A percentile compares a stretch with the other conserved stretches of the same genome.
These are phyloP conservation scores for Achaetomium macrosporum DNA, from an alignment of 2,329 filamentous ascomycete genomes.

Conservation along the genomic window DNA sequence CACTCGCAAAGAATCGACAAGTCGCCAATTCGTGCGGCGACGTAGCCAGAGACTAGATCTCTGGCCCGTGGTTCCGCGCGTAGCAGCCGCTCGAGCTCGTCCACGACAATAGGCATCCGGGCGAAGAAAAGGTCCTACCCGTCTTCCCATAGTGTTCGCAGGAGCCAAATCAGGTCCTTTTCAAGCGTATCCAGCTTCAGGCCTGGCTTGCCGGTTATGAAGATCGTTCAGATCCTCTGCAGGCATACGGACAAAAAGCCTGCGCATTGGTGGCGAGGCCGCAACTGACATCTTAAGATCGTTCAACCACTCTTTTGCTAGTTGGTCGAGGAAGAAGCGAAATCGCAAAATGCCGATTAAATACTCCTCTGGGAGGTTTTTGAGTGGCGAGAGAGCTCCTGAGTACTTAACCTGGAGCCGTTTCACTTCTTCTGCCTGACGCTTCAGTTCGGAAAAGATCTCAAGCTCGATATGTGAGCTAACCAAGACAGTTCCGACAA, in stretches of 20 bases:
- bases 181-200: slow-evolving; percentile 24
- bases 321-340: slow-evolving; percentile 31
- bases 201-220: not conserved
- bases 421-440: slow-evolving; percentile 26
- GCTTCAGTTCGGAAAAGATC: slow-evolving; percentile 34
- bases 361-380: slow-evolving; percentile 36
- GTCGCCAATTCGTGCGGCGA: slow-evolving; percentile 36
- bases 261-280: slow-evolving; percentile 38
- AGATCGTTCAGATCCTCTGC: not conserved
- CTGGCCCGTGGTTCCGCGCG: slow-evolving; percentile 32
- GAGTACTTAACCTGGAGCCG: slow-evolving; percentile 31
- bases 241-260: slow-evolving; percentile 2
- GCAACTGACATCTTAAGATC: slow-evolving; percentile 25
- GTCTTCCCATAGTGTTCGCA: slow-evolving; percentile 36
- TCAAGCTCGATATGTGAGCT: slow-evolving; percentile 34
- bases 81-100: slow-evolving; percentile 44
- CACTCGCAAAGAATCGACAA: slow-evolving; percentile 42
- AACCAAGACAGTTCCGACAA: slow-evolving; percentile 31
- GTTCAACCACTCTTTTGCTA: slow-evolving; percentile 28
- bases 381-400: slow-evolving; percentile 27
- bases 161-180: slow-evolving; percentile 32
- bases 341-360: slow-evolving; percentile 37
- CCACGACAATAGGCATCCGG: slow-evolving; percentile 34
- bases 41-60: slow-evolving; percentile 33
- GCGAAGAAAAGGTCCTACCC: slow-evolving; percentile 28